A percentile compares a stretch with the other conserved stretches of the same genome.
Evolutionary conservation across 2,329 filamentous ascomycete genomes (phyloP).

Genomic region (Fusarium sp.): DNA sequence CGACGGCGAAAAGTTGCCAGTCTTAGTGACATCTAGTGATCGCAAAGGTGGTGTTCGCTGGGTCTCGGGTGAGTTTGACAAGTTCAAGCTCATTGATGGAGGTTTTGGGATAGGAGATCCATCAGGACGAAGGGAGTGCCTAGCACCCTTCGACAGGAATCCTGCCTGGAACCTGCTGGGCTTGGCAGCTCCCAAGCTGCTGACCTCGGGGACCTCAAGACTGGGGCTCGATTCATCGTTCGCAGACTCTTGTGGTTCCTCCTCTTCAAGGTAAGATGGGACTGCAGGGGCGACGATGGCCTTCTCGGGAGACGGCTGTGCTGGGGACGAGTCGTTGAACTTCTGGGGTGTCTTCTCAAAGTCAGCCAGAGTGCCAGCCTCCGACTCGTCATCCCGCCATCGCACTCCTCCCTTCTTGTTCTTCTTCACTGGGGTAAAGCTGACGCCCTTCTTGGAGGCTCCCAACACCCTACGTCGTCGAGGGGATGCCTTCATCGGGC

Average conservation of each 20-base stretch:
- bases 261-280: slow-evolving; percentile 37
- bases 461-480: slow-evolving; percentile 77
- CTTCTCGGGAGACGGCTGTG: slow-evolving; percentile 48
- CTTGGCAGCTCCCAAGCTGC: slow-evolving; percentile 56
- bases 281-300: slow-evolving; percentile 49
- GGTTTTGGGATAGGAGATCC: slow-evolving; percentile 72
- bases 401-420: slow-evolving; percentile 83
- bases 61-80: slow-evolving; percentile 56
- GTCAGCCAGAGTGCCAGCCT: slow-evolving; percentile 87
- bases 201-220: slow-evolving; percentile 64
- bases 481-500: slow-evolving; percentile 82
- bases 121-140: slow-evolving; percentile 55
- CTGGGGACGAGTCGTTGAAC: slow-evolving; percentile 65
- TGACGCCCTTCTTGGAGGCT: slow-evolving; percentile 74
- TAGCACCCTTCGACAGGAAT: slow-evolving; percentile 74
- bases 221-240: slow-evolving; percentile 69
- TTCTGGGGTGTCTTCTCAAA: slow-evolving; percentile 92
- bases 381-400: slow-evolving; percentile 90
- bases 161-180: slow-evolving; percentile 88
- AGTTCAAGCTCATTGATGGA: slow-evolving; percentile 67
- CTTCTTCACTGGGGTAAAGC: slow-evolving; percentile 85
- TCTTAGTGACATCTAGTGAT: slow-evolving; percentile 62
- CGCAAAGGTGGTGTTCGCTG: slow-evolving; percentile 58
- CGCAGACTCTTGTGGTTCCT: slow-evolving; percentile 18
- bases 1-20: slow-evolving; percentile 63